Evolutionary conservation across 495 filamentous ascomycete genomes (phyloP), one percentile per base, ranked within the genome.

Genomic region (Daldinia loculata): DNA sequence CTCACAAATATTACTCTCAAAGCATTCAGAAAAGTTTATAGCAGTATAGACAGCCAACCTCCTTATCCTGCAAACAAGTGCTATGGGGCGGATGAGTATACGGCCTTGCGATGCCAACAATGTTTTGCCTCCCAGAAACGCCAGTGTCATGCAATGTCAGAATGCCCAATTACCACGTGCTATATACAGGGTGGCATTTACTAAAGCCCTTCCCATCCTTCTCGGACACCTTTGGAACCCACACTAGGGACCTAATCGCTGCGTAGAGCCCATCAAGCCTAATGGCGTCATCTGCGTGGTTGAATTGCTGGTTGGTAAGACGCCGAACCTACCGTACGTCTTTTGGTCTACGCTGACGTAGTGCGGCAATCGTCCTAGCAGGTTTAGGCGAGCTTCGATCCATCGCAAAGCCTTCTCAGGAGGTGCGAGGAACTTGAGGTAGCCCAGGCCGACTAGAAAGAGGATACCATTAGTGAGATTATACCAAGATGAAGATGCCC

Each of bases 321-420:
- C 92, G 0, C 94, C 94, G 75, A 95, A 97, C 53, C 94, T 86
- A n/a, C 94, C 94, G 75, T 93, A 96, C n/a, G 91, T 96, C 86
- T 96, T 97, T 77, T 97, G 94, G 75, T 98, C 94, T 12, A 98
- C 88, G 19, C 91, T 94, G 15, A 98, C 89, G 74, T 96, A 98
- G 79, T 95, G 91, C 15, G 94, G 93, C 39, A 97, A 79, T 63
- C 92, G 84, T 14, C 89, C 92, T 3, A 96, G 83, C 19, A 97
- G 85, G 70, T 97, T 95, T 58, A 96, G 74, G 77, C 92, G 96
- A 19, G 87, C 86, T 80, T 98, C 94, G 56, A 97, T 88, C 87
- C 87, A 97, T 53, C 94, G 84, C 41, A 97, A 81, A 27, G 90
- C 79, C 81, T 89, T 89, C 74, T 97, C 94, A 0, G 92, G 93